phyloP scores from a whole-genome alignment of 805 yeast species.

The Deakozyma indianensis region DNA sequence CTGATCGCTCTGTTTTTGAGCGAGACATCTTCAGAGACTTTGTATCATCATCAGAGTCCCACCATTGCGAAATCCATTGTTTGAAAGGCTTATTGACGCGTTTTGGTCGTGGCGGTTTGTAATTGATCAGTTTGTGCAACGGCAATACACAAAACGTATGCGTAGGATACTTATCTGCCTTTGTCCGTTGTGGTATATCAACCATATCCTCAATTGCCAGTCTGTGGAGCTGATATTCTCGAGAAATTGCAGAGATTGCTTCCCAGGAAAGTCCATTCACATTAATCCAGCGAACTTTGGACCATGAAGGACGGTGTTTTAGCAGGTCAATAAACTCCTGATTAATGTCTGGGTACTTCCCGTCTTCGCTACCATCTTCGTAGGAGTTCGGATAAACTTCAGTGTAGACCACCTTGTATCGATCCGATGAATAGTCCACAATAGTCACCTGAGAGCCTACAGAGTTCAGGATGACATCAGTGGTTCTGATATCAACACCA shows the following conservation, averaged over 20 bases:
- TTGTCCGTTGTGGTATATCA: slow-evolving; percentile 47
- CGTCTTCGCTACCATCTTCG: not conserved
- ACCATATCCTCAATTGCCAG: slow-evolving; percentile 49
- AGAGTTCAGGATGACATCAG: slow-evolving; percentile 35
- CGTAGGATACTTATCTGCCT: slow-evolving; percentile 36
- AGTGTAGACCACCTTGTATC: slow-evolving; percentile 31
- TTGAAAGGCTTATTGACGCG: not conserved
- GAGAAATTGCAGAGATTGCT: slow-evolving; percentile 33
- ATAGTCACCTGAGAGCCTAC: slow-evolving; percentile 40
- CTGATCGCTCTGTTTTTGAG: slow-evolving; percentile 2
- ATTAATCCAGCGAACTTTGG: slow-evolving; percentile 40
- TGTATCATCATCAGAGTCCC: slow-evolving; percentile 4
- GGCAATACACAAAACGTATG: slow-evolving; percentile 45
- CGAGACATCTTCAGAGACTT: slow-evolving; percentile 6
- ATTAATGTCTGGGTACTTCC: slow-evolving; percentile 10
- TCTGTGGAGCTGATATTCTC: slow-evolving; percentile 34
- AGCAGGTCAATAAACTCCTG: slow-evolving; percentile 21
- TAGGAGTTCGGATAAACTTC: slow-evolving; percentile 22
- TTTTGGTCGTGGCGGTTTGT: slow-evolving; percentile 5
- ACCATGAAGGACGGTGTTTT: slow-evolving; percentile 30
- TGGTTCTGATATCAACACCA: slow-evolving; percentile 38
- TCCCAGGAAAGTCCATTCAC: slow-evolving; percentile 52
- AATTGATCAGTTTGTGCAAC: slow-evolving; percentile 30
- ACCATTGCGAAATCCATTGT: not conserved
- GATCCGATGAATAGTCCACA: slow-evolving; percentile 32